A percentile compares a stretch with the other conserved stretches of the same genome.
Evolutionary conservation across 768 basidiomycete species (phyloP).

Genomic region (Hirschioporus abietinus): DNA sequence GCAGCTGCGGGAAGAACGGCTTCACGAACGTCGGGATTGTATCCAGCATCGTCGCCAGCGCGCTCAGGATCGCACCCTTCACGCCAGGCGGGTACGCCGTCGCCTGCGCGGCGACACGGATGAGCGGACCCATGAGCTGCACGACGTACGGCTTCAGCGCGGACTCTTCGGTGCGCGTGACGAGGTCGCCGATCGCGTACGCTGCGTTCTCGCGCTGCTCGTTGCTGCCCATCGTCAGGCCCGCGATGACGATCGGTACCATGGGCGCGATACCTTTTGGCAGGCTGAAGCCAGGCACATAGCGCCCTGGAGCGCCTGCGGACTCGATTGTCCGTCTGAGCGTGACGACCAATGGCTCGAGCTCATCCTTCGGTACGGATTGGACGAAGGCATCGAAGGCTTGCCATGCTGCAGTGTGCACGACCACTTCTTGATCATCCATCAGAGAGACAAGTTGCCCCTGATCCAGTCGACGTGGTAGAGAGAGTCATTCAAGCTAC

Average conservation of each 20-base stretch:
- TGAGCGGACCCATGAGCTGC: conserved; percentile 91
- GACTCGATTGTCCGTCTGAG: conserved; percentile 84
- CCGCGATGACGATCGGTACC: conserved; percentile 85
- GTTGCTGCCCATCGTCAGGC: conserved; percentile 90
- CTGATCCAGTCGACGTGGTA: conserved; percentile 96
- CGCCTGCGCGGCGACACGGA: conserved; percentile 88
- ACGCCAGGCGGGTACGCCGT: conserved; percentile 88
- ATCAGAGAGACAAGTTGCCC: conserved; percentile 76
- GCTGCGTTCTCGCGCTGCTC: conserved; percentile 95
- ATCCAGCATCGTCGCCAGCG: conserved; percentile 80
- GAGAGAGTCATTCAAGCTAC: conserved; percentile 72
- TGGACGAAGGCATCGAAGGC: conserved; percentile 88
- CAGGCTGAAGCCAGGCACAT: conserved; percentile 82
- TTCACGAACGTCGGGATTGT: conserved; percentile 86
- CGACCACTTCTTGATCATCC: conserved; percentile 69
- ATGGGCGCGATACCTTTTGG: conserved; percentile 79
- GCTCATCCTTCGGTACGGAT: conserved; percentile 85
- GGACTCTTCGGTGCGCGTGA: conserved; percentile 75
- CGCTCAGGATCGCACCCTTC: conserved; percentile 85
- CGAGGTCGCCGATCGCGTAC: conserved; percentile 93
- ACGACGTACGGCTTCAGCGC: conserved; percentile 96
- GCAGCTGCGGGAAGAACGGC: conserved; percentile 98
- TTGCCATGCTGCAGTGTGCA: conserved; percentile 77
- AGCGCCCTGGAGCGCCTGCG: conserved; percentile 68
- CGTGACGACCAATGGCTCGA: conserved; percentile 86